Base-by-base conservation (phyloP, 139 green algal genomes). In the Chlamydomonas sp. region DNA sequence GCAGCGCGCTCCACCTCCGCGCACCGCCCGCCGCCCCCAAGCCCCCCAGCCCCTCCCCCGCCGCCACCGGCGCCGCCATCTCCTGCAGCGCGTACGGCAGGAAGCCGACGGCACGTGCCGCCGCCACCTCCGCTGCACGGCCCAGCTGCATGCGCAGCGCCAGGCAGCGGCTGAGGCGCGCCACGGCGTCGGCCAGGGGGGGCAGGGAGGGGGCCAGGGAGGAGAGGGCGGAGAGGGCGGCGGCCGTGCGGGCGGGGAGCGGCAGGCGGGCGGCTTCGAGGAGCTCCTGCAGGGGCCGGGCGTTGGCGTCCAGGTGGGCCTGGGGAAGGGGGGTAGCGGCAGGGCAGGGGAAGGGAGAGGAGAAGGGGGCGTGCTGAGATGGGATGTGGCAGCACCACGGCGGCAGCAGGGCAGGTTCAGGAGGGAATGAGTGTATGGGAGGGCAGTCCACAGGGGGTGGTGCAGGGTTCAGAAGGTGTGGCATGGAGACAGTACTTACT, bases 81-180 rank as follows among this genome's bases (percentile, higher is more conserved):
- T 87, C 83, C 5, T 63, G 62, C 62, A 87, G 62, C 17, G 83
- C 83, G n/a, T 81, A 62, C 2, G 63, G 62, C 2, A 79, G 31
- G 31, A 87, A 87, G 31, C 80, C 83, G 17, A 73, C 73, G 16
- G 62, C 20, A 6, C 74, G 72, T 6, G 74, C 61, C 4, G 83
- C 83, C 5, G 83, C 83, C 1, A 5, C 20, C 15, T 12, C 83
- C 1, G 83, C 83, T 2, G 83, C 83, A 5, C 83, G 83, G 31
- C 83, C 83, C 31, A 87, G 83, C 72, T 87, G 83, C 61, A 80
- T 31, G 5, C 83, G 62, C 6, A 87, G 83, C 5, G n/a, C 31
- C 72, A 87, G 31, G 73, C 83, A 87, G 73, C 83, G 83, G 1
- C 83, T 73, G 4, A 87, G 83, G 2, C 73, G 61, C 63, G 63